A percentile compares a stretch with the other conserved stretches of the same genome.
These are phyloP conservation scores for Nicotiana paniculata DNA, from an alignment of 257 asterid genomes.

Conservation along the genomic window DNA sequence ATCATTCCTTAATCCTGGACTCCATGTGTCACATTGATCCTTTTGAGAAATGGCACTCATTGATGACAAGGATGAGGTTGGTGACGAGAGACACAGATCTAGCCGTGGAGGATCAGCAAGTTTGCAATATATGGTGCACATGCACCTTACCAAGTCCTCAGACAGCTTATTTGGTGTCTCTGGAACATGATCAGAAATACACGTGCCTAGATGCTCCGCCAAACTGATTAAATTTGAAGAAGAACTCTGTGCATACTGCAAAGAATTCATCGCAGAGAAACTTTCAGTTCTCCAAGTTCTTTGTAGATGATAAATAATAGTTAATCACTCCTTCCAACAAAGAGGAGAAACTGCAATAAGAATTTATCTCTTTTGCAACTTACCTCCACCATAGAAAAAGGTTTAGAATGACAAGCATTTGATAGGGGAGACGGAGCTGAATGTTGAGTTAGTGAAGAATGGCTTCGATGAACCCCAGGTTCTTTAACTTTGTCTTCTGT, in stretches of 20 bases:
- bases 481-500: conserved; percentile 48
- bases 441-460: conserved; percentile 63
- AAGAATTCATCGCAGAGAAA: not conserved
- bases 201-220: conserved; percentile 93
- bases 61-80: conserved; percentile 74
- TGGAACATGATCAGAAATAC: conserved; percentile 71
- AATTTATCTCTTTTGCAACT: not conserved
- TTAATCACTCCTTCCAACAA: not conserved
- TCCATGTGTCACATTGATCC: conserved; percentile 71
- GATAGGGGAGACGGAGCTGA: conserved; percentile 40
- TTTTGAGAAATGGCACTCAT: conserved; percentile 72
- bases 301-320: not conserved
- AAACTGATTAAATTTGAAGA: conserved; percentile 64
- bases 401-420: conserved; percentile 79
- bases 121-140: conserved; percentile 77
- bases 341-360: not conserved
- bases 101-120: conserved; percentile 62
- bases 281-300: not conserved
- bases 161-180: conserved; percentile 80
- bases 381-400: conserved; percentile 91
- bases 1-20: conserved; percentile 65
- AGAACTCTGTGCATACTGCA: conserved; percentile 63
- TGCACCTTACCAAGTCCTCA: conserved; percentile 92
- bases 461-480: conserved; percentile 60
- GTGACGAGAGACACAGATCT: conserved; percentile 61